phyloP scores from a whole-genome alignment of 2,329 filamentous ascomycete genomes.

The Aureobasidium sp. region DNA sequence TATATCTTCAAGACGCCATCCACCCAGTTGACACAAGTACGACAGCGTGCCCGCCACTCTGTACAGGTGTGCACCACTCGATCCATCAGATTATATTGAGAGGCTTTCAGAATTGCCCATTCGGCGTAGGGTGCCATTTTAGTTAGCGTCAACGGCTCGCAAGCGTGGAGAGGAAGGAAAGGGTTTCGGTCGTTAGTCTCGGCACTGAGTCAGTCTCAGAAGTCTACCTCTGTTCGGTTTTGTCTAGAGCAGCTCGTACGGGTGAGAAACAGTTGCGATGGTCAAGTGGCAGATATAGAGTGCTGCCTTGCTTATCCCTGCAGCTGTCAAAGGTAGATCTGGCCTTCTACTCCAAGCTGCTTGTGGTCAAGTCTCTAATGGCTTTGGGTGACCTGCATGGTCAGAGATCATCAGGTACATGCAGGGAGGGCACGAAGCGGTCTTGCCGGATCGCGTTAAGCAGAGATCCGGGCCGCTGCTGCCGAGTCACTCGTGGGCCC shows the following conservation, averaged over 20 bases:
- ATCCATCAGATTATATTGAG: conserved; percentile 5
- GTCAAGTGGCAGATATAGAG: background rate
- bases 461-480: conserved; percentile 6
- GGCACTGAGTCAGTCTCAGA: conserved; percentile 7
- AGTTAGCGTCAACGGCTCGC: conserved; percentile 9
- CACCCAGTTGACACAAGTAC: background rate
- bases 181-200: conserved; percentile 5
- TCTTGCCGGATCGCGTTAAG: background rate
- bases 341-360: background rate
- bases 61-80: background rate
- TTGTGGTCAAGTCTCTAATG: background rate
- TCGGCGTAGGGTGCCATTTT: background rate
- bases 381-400: conserved; percentile 4
- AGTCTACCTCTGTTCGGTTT: background rate
- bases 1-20: background rate
- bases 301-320: background rate
- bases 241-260: background rate
- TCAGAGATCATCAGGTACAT: conserved; percentile 11
- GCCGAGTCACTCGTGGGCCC: conserved; percentile 5
- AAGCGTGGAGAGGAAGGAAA: conserved; percentile 5
- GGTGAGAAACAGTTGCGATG: background rate
- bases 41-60: background rate
- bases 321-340: background rate
- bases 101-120: conserved; percentile 6
- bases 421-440: background rate